Conservation (phyloP, 176 grass and related monocot species). For the Aechmea fasciata region DNA sequence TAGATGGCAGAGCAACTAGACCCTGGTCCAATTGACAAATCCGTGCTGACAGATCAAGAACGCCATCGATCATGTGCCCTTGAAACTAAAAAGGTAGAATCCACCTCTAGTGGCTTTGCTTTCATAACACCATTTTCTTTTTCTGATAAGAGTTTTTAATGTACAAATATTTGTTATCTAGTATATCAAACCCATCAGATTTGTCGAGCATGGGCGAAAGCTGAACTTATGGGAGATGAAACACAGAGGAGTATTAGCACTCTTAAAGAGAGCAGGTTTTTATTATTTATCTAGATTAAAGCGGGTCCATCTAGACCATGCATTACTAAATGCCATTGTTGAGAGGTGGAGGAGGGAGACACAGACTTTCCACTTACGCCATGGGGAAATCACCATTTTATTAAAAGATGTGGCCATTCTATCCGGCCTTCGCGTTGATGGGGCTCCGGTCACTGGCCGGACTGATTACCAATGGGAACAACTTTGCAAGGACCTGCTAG, state of each 20-base stretch:
- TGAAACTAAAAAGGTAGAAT: constrained; percentile 2
- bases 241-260: constrained; percentile 4
- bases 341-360: constrained; percentile 13
- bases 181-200: constrained; percentile 12
- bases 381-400: constrained; percentile 5
- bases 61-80: constrained; percentile 1
- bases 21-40: constrained; percentile 7
- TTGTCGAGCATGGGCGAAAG: constrained; percentile 8
- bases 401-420: constrained; percentile 11
- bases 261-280: constrained; percentile 5
- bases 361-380: constrained; percentile 5
- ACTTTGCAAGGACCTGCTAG: constrained; percentile 9
- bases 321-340: constrained; percentile 3
- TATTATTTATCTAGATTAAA: constrained; percentile 11
- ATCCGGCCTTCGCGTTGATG: constrained; percentile 1
- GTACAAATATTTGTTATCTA: neutral
- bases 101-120: neutral
- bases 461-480: constrained; percentile 5
- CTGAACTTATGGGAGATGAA: constrained; percentile 8
- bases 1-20: constrained; percentile 2
- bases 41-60: constrained; percentile 1
- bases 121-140: neutral
- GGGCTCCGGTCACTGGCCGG: constrained; percentile 4
- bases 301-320: constrained; percentile 8
- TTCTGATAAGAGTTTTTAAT: neutral